Conservation (phyloP, 2,329 filamentous ascomycete species). For the Calycina marina region DNA sequence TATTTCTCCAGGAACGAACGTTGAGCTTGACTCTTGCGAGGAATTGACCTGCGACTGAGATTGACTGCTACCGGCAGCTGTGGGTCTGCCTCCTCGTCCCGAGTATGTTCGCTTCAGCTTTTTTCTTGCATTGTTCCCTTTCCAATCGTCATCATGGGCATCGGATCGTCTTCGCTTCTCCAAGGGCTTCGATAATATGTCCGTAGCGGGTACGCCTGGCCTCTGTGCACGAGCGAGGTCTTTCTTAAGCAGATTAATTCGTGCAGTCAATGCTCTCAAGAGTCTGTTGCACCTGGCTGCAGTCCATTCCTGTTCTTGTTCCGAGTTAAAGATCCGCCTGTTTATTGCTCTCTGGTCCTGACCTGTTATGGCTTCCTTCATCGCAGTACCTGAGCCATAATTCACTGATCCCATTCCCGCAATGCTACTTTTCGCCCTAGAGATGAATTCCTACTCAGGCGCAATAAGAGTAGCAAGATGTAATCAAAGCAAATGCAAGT, state of each 20-base stretch:
- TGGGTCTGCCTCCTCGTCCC: conserved; percentile 4
- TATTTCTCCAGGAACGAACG: conserved; percentile 17
- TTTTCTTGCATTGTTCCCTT: conserved; percentile 16
- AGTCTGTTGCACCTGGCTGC: conserved; percentile 29
- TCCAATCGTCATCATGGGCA: conserved; percentile 5
- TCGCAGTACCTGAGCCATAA: no score
- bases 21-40: not conserved
- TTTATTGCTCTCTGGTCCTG: no score
- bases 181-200: no score
- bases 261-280: conserved; percentile 28
- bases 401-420: no score
- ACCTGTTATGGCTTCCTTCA: no score
- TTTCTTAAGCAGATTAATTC: conserved; percentile 27
- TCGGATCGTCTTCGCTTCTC: not conserved
- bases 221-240: conserved; percentile 14
- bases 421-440: no score
- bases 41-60: not conserved
- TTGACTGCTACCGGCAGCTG: not conserved
- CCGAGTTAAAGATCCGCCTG: conserved; percentile 8
- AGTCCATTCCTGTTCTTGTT: conserved; percentile 24
- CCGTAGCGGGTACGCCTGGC: no score
- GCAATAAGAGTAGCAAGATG: no score
- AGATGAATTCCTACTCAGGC: no score
- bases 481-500: no score
- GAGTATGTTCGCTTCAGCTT: conserved; percentile 20